Evolutionary conservation across 371 early-diverging fungal genomes (phyloP).

Genomic region (Mortierella sp.): DNA sequence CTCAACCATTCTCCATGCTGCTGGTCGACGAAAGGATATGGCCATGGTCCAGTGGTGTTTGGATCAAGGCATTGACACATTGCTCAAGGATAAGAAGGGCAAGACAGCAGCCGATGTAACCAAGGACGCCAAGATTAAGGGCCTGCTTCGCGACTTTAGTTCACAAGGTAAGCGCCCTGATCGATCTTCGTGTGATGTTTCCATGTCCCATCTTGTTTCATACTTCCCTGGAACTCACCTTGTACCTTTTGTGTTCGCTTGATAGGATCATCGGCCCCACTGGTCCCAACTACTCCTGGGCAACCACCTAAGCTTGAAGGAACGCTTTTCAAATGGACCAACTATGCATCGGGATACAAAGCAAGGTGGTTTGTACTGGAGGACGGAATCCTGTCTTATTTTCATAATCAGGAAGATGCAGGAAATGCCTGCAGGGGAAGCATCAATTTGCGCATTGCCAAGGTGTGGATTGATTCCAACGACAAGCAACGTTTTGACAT

Average conservation of each 20-base stretch:
- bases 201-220: not conserved
- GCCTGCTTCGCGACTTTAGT: conserved; percentile 63
- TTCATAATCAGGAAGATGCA: conserved; percentile 76
- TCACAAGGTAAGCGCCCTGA: conserved; percentile 34
- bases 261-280: conserved; percentile 20
- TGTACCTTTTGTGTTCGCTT: not conserved
- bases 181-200: not conserved
- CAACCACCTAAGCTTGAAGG: conserved; percentile 65
- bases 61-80: conserved; percentile 76
- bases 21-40: conserved; percentile 64
- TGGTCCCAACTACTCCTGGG: conserved; percentile 55
- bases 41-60: conserved; percentile 75
- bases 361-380: conserved; percentile 83
- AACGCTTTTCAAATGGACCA: conserved; percentile 82
- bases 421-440: conserved; percentile 80
- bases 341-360: conserved; percentile 85
- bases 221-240: not conserved
- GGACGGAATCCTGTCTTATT: conserved; percentile 79
- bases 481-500: conserved; percentile 82
- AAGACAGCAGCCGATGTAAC: conserved; percentile 69
- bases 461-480: conserved; percentile 64
- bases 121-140: conserved; percentile 62
- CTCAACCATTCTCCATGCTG: conserved; percentile 73
- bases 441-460: conserved; percentile 75
- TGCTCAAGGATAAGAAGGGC: conserved; percentile 73